Conservation (phyloP, 2,329 filamentous ascomycete species). For the Claviceps pazoutovae region DNA sequence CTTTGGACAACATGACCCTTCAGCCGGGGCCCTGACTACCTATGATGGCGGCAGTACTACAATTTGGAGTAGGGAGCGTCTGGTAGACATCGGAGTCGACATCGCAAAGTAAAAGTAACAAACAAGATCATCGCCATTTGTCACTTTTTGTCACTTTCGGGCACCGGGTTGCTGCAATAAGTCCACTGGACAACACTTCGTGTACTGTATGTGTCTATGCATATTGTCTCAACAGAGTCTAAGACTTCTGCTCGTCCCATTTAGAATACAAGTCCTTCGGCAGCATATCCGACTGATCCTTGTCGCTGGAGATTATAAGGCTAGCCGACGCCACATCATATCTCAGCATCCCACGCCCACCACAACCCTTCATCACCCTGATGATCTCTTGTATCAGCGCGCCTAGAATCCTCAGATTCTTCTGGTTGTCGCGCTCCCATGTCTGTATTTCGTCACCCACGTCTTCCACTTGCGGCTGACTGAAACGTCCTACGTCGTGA, state of each 20-base stretch:
- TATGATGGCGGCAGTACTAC: too few relatives aligned
- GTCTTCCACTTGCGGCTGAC: slow-evolving; percentile 16
- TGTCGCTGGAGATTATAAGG: background rate
- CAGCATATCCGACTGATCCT: background rate
- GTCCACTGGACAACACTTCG: too few relatives aligned
- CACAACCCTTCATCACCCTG: background rate
- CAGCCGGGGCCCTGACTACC: too few relatives aligned
- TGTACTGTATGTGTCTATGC: too few relatives aligned
- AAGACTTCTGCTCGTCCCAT: background rate
- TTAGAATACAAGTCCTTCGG: slow-evolving; percentile 1
- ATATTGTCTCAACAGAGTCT: too few relatives aligned
- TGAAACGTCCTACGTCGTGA: slow-evolving; percentile 23
- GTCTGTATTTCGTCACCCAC: slow-evolving; percentile 15
- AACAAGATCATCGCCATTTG: too few relatives aligned
- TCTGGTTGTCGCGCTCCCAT: slow-evolving; percentile 23
- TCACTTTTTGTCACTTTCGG: too few relatives aligned
- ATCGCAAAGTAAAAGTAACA: too few relatives aligned
- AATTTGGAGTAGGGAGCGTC: too few relatives aligned
- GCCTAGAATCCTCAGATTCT: slow-evolving; percentile 17
- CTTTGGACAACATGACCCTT: too few relatives aligned
- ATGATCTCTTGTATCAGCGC: slow-evolving; percentile 14
- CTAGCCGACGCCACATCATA: background rate
- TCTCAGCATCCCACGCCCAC: background rate
- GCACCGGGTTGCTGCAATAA: too few relatives aligned
- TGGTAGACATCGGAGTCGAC: too few relatives aligned